A percentile compares a stretch with the other conserved stretches of the same genome.
phyloP scores from a whole-genome alignment of 768 basidiomycete genomes.

The Filobasidium wieringae region DNA sequence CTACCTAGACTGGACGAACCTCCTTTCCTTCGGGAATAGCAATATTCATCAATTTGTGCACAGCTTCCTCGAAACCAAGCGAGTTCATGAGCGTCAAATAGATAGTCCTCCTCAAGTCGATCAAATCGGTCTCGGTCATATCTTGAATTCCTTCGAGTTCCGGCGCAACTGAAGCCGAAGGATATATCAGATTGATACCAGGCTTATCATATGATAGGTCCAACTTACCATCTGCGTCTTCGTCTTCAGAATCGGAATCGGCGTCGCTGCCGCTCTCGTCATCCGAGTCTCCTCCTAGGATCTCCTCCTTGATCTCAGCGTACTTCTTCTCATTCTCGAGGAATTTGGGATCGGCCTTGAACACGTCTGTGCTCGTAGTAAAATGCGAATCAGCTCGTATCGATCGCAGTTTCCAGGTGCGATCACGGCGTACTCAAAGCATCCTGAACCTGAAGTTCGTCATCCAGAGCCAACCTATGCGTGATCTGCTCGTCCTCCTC shows the following conservation, averaged over 20 bases:
- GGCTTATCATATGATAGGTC: not conserved
- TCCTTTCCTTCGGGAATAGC: constrained; percentile 86
- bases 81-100: constrained; percentile 99
- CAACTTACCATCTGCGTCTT: constrained; percentile 47
- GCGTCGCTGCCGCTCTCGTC: constrained; percentile 43
- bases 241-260: constrained; percentile 49
- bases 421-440: constrained; percentile 62
- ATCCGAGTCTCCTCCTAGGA: constrained; percentile 61
- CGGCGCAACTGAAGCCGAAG: constrained; percentile 41
- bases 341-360: constrained; percentile 84
- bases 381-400: not conserved
- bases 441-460: constrained; percentile 87
- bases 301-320: constrained; percentile 78
- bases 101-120: constrained; percentile 84
- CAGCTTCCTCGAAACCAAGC: constrained; percentile 94
- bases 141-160: constrained; percentile 87
- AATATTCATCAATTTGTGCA: constrained; percentile 91
- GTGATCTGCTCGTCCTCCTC: constrained; percentile 98
- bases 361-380: constrained; percentile 54
- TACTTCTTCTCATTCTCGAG: constrained; percentile 89
- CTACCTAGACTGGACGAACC: constrained; percentile 44
- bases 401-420: not conserved
- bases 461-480: constrained; percentile 81
- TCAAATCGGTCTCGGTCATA: constrained; percentile 84
- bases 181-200: not conserved